These are phyloP conservation scores for Neonectria faginata DNA, from an alignment of 2,329 filamentous ascomycete genomes.

Conservation along the genomic window DNA sequence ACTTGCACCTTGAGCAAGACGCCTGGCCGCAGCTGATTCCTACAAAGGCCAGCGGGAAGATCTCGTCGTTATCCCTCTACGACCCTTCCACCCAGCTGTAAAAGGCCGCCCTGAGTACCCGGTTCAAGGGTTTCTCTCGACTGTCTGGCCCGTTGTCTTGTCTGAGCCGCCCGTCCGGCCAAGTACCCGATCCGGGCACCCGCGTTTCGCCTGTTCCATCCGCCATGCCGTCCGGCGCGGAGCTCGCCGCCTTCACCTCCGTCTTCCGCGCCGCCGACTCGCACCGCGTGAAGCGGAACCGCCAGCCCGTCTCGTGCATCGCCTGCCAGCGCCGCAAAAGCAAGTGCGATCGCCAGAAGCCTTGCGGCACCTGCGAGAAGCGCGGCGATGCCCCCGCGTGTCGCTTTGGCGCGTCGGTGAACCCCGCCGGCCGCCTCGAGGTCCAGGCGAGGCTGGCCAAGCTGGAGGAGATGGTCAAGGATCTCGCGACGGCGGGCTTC, in stretches of 20 bases:
- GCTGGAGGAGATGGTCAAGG: constrained; percentile 57
- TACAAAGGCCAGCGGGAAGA: background rate
- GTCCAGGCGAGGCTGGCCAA: constrained; percentile 54
- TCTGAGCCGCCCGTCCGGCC: background rate
- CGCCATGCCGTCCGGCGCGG: constrained; percentile 42
- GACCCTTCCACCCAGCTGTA: background rate
- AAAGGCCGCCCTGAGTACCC: background rate
- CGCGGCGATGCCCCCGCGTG: constrained; percentile 52
- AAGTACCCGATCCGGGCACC: constrained; percentile 11
- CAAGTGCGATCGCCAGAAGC: constrained; percentile 56
- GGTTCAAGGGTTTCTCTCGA: background rate
- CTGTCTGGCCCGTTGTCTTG: background rate
- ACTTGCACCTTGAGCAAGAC: background rate
- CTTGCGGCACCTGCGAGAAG: constrained; percentile 55
- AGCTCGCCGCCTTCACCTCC: constrained; percentile 41
- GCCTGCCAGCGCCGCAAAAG: constrained; percentile 58
- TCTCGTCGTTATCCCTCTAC: background rate
- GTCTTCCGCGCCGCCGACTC: constrained; percentile 54
- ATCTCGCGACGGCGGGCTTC: constrained; percentile 45
- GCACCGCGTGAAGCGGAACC: constrained; percentile 53
- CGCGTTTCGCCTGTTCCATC: background rate
- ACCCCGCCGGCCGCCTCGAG: constrained; percentile 45
- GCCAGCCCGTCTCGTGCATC: constrained; percentile 56
- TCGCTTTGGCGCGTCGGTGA: constrained; percentile 45
- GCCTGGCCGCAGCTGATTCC: background rate